Percentiles rank a stretch among this genome's conserved stretches.
Evolutionary conservation across 2,329 filamentous ascomycete genomes (phyloP).

Genomic region (Hymenoscyphus linearis): DNA sequence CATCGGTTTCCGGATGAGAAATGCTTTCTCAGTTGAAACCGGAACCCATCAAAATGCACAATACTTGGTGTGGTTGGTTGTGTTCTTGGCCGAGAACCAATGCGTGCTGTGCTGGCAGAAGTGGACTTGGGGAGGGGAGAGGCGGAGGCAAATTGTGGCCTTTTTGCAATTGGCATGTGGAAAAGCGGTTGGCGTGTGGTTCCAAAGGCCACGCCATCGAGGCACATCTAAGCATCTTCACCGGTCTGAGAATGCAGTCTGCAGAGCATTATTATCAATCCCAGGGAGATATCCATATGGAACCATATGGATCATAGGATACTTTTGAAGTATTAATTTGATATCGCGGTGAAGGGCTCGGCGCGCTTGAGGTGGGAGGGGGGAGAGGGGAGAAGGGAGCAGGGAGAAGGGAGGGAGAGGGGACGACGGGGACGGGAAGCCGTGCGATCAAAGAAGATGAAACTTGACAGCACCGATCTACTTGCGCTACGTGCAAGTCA

Average conservation of each 20-base stretch:
- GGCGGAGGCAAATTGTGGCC: neutral
- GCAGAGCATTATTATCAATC: neutral
- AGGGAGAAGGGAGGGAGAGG: neutral
- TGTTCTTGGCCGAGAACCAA: neutral
- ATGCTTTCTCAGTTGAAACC: neutral
- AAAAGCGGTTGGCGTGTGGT: neutral
- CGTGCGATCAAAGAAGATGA: neutral
- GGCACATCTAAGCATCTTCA: constrained; percentile 1
- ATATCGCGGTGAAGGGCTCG: neutral
- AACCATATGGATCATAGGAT: too few relatives aligned
- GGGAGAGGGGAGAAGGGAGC: neutral
- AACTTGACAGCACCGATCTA: neutral
- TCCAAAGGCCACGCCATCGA: neutral
- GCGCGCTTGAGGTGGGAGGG: neutral
- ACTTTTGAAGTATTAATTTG: neutral
- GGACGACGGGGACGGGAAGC: neutral
- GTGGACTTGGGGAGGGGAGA: neutral
- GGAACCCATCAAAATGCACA: neutral
- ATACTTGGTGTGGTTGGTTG: neutral
- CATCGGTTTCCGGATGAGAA: neutral
- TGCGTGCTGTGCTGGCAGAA: constrained; percentile 1
- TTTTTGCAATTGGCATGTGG: constrained; percentile 2
- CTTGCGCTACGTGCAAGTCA: neutral
- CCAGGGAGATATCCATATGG: neutral
- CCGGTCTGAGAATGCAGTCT: neutral